These are phyloP conservation scores for Holtermannia corniformis DNA, from an alignment of 768 basidiomycete species.

Conservation along the genomic window DNA sequence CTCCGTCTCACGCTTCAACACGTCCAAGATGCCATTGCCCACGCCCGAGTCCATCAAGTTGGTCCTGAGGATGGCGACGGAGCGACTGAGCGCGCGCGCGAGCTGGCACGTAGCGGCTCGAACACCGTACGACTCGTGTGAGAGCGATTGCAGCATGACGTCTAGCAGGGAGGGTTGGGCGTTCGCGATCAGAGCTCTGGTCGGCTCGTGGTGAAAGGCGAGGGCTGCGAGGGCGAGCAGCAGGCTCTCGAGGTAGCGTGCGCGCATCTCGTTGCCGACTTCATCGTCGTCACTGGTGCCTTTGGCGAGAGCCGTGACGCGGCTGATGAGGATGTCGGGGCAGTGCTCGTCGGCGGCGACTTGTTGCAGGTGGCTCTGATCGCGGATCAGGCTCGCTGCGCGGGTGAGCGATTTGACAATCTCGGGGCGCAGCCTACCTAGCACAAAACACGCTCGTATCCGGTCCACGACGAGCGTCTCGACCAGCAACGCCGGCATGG, in stretches of 20 bases:
- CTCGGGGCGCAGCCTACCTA: slow-evolving; percentile 49
- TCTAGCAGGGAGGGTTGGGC: slow-evolving; percentile 49
- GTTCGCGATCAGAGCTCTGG: slow-evolving; percentile 60
- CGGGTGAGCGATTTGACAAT: slow-evolving; percentile 7
- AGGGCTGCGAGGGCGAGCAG: slow-evolving; percentile 66
- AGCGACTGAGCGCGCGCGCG: slow-evolving; percentile 66
- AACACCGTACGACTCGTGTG: slow-evolving; percentile 60
- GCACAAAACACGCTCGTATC: slow-evolving; percentile 63
- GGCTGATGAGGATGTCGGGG: slow-evolving; percentile 47
- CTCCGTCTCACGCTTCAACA: slow-evolving; percentile 45
- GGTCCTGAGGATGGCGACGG: slow-evolving; percentile 69
- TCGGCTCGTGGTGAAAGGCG: slow-evolving; percentile 60
- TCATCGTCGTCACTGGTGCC: slow-evolving; percentile 23
- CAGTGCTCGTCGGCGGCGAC: slow-evolving; percentile 63
- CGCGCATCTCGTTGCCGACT: slow-evolving; percentile 4
- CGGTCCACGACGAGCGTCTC: slow-evolving; percentile 38
- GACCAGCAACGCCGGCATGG: neutral
- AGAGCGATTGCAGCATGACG: slow-evolving; percentile 50
- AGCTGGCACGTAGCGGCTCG: slow-evolving; percentile 82
- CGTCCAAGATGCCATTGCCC: slow-evolving; percentile 58
- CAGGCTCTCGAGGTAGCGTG: slow-evolving; percentile 49
- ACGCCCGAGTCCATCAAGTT: slow-evolving; percentile 74
- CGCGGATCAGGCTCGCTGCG: slow-evolving; percentile 57
- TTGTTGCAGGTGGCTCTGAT: slow-evolving; percentile 59
- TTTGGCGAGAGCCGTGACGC: slow-evolving; percentile 35